These are phyloP conservation scores for Talaromyces thailandensis DNA, from an alignment of 495 filamentous ascomycete genomes.

Conservation along the genomic window DNA sequence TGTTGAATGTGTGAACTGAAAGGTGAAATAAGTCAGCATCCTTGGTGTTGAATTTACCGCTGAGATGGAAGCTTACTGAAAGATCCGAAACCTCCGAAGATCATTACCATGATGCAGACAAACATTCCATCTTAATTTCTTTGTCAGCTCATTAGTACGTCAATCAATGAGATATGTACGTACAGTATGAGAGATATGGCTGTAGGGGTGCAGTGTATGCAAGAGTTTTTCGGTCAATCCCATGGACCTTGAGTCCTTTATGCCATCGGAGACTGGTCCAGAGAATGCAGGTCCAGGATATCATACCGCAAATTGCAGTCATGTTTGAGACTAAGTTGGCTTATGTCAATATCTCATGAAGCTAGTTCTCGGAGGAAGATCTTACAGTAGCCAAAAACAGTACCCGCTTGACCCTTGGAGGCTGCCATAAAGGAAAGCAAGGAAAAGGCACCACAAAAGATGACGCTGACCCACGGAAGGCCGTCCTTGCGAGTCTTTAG, in stretches of 20 bases:
- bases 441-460: constrained; percentile 14
- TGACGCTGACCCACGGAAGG: constrained; percentile 23
- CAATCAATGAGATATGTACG: background rate
- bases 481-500: constrained; percentile 25
- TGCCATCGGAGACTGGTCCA: constrained; percentile 46
- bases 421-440: constrained; percentile 19
- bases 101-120: constrained; percentile 14
- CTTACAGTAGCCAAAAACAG: constrained; percentile 16
- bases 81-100: constrained; percentile 17
- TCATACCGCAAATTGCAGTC: constrained; percentile 18
- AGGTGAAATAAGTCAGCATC: background rate
- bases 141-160: background rate
- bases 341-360: background rate
- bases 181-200: constrained; percentile 33
- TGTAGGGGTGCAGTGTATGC: constrained; percentile 50
- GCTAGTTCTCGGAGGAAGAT: background rate
- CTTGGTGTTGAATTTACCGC: background rate
- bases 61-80: constrained; percentile 12
- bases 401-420: constrained; percentile 12
- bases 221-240: constrained; percentile 44
- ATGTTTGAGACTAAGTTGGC: constrained; percentile 12
- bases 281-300: constrained; percentile 14
- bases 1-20: constrained; percentile 12
- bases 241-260: constrained; percentile 45
- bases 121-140: constrained; percentile 11